Percentiles rank a stretch among this genome's conserved stretches.
phyloP scores from a whole-genome alignment of 2,329 filamentous ascomycete species.

The Arthrocladium fulminans region DNA sequence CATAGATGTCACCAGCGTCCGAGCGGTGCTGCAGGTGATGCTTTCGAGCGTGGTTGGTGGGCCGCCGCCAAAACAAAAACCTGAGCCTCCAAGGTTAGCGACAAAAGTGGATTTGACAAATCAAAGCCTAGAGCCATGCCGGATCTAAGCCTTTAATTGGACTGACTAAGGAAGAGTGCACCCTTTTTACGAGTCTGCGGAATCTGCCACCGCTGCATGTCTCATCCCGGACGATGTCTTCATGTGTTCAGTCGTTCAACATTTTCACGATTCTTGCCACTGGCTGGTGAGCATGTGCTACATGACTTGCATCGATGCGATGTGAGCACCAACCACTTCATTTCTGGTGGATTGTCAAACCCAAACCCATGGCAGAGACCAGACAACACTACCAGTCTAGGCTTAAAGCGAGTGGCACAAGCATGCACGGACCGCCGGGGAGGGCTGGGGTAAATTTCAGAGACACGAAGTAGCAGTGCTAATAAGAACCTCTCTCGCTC shows the following conservation, averaged over 20 bases:
- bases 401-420: not conserved
- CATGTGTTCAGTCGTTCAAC: not conserved
- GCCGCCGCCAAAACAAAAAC: not conserved
- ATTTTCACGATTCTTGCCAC: conserved; percentile 4
- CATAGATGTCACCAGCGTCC: not conserved
- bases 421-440: not conserved
- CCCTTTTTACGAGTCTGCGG: not conserved
- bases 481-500: not conserved
- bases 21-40: not conserved
- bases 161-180: not conserved
- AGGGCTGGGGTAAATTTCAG: conserved; percentile 1
- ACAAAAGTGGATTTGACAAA: conserved; percentile 4
- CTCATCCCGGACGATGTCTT: conserved; percentile 1
- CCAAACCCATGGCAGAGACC: not conserved
- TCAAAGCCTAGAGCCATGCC: not conserved
- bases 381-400: conserved; percentile 4
- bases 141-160: not conserved
- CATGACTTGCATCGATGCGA: conserved; percentile 1
- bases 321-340: conserved; percentile 3
- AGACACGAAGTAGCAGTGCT: not conserved
- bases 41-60: not conserved
- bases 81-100: not conserved
- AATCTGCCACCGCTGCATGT: conserved; percentile 8
- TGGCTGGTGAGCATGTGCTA: not conserved
- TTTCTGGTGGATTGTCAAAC: not conserved